Conservation (phyloP, 2,329 filamentous ascomycete species). For the Hypoxylon rubiginosum region DNA sequence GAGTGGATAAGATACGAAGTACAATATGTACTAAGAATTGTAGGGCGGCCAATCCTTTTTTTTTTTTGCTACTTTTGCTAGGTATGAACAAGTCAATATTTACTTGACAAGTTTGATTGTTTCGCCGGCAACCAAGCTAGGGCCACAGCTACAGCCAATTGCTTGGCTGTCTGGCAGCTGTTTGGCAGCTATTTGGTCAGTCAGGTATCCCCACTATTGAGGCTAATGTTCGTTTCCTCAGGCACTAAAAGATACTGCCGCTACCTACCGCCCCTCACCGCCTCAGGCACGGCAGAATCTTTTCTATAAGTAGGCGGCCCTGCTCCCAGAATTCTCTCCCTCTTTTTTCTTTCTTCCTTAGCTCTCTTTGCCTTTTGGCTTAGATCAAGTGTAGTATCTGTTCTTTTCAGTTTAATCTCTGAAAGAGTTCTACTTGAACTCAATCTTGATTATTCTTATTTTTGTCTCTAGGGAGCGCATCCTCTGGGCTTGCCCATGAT, state of each 20-base stretch:
- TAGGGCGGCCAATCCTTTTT: background rate
- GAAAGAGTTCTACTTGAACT: too few relatives aligned
- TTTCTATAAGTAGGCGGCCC: slow-evolving; percentile 6
- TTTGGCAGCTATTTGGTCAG: background rate
- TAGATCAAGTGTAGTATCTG: slow-evolving; percentile 45
- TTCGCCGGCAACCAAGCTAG: slow-evolving; percentile 36
- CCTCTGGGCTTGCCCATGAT: too few relatives aligned
- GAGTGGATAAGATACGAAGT: slow-evolving; percentile 20
- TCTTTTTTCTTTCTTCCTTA: slow-evolving; percentile 31
- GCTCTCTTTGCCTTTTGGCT: slow-evolving; percentile 44
- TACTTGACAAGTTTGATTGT: slow-evolving; percentile 30
- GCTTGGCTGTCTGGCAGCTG: background rate
- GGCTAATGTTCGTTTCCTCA: slow-evolving; percentile 23
- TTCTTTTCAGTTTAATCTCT: slow-evolving; percentile 44
- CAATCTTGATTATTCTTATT: too few relatives aligned
- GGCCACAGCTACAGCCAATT: slow-evolving; percentile 9
- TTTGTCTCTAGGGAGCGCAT: too few relatives aligned
- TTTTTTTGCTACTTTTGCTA: too few relatives aligned
- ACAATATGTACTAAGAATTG: background rate
- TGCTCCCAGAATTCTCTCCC: slow-evolving; percentile 1
- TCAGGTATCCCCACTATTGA: slow-evolving; percentile 7
- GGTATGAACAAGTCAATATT: slow-evolving; percentile 35
- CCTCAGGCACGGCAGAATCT: background rate
- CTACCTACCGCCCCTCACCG: slow-evolving; percentile 5
- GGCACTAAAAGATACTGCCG: slow-evolving; percentile 6